Base-by-base conservation (phyloP, 139 green algal genomes). In the Chlorella sp. region DNA sequence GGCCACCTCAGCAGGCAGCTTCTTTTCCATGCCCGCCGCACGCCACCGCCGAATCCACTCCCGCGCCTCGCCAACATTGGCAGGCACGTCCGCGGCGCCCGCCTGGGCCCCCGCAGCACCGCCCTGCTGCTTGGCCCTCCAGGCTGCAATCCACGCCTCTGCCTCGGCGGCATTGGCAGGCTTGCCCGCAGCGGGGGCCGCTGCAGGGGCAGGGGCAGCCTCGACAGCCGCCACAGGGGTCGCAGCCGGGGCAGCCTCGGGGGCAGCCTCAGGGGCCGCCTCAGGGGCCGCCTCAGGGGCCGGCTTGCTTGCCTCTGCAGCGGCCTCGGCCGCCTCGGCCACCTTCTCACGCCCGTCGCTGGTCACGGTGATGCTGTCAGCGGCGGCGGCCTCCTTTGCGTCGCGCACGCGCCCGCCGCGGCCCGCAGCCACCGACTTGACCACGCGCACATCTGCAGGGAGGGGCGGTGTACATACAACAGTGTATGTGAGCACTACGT, bases 21-120 rank as follows among this genome's bases (percentile, higher is more conserved):
- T 42, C 36, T 77, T 86, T 61, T 93, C 91, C 39, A 93, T 83
- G 40, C 57, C 64, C 0, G 64, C 37, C 3, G 60, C 94, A 66
- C 94, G 94, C 93, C 90, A 97, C 89, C 32, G 85, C 82, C 39
- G 83, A 19, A 93, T 92, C 88, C 86, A 93, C 81, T 92, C 83
- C 53, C 92, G 64, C 3, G 88, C 89, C 18, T 88, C 81, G 0
- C 40, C 66, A 48, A 94, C 89, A 42, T 88, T 91, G 60, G 48
- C 57, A 40, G 68, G 83, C 61, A 84, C 71, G n/a, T 89, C 87
- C 18, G 37, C 76, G n/a, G 28, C 53, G 21, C 19, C 53, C 0
- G 75, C 80, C 71, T 22, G n/a, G n/a, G 7, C 89, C 2, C 32
- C 61, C 3, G 18, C 73, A 61, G 0, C 73, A 11, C 26, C 19